A percentile compares a stretch with the other conserved stretches of the same genome.
phyloP scores from a whole-genome alignment of 2,329 filamentous ascomycete species.

The Coleophoma cylindrospora region DNA sequence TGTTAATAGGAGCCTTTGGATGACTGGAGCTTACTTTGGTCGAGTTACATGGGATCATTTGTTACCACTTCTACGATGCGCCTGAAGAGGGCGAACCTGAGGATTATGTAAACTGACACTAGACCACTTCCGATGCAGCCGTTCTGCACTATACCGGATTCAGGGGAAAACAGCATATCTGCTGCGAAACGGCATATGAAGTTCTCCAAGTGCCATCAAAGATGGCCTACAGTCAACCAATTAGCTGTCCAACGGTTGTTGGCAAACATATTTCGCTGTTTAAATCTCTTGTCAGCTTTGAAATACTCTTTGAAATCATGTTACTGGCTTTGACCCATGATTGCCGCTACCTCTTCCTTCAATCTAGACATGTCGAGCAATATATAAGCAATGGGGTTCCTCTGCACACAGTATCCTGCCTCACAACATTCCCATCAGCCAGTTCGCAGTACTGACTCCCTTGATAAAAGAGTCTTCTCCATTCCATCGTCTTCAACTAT shows the following conservation, averaged over 20 bases:
- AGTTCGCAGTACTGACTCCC: background rate
- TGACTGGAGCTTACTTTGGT: too few relatives aligned
- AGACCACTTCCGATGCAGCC: too few relatives aligned
- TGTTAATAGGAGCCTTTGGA: too few relatives aligned
- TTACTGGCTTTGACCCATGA: background rate
- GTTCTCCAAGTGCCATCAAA: background rate
- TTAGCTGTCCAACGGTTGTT: too few relatives aligned
- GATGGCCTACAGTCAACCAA: too few relatives aligned
- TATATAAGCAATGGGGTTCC: background rate
- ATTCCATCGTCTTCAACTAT: background rate
- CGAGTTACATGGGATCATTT: too few relatives aligned
- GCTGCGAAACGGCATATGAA: background rate
- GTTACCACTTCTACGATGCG: too few relatives aligned
- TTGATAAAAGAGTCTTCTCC: background rate
- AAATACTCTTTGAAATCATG: background rate
- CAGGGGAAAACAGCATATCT: background rate
- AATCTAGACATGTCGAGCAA: background rate
- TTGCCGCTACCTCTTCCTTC: too few relatives aligned
- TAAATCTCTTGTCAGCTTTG: background rate
- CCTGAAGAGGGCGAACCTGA: too few relatives aligned
- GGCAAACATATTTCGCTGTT: too few relatives aligned
- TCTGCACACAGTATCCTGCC: slow-evolving; percentile 24
- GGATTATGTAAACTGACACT: too few relatives aligned
- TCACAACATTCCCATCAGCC: slow-evolving; percentile 3
- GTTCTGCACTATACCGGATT: too few relatives aligned